Percentiles rank a stretch among this genome's conserved stretches.
phyloP scores from a whole-genome alignment of 2,329 filamentous ascomycete species.

The Didymella keratinophila region DNA sequence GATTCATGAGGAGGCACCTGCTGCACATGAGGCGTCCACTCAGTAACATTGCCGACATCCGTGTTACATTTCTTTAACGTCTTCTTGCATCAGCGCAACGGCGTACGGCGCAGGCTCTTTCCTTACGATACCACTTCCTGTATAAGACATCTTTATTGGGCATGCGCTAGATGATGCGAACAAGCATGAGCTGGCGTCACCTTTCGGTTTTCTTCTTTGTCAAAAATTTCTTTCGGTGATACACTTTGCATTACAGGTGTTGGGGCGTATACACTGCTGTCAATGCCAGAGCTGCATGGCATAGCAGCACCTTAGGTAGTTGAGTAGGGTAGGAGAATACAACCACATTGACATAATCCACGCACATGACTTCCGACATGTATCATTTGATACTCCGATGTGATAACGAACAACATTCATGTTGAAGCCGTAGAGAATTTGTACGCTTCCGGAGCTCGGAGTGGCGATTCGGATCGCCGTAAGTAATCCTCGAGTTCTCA shows the following conservation, averaged over 20 bases:
- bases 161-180: neutral
- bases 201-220: neutral
- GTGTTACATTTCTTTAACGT: neutral
- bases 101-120: constrained; percentile 4
- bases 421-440: neutral
- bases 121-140: constrained; percentile 19
- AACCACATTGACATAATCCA: neutral
- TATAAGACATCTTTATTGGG: constrained; percentile 8
- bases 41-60: neutral
- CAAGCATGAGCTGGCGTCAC: constrained; percentile 2
- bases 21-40: constrained; percentile 3
- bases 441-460: constrained; percentile 13
- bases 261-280: neutral
- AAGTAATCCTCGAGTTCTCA: constrained; percentile 12
- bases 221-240: neutral
- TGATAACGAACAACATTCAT: too few relatives aligned
- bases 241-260: constrained; percentile 10
- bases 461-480: constrained; percentile 14
- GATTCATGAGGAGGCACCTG: neutral
- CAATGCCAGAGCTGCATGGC: neutral
- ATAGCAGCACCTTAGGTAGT: neutral
- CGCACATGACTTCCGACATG: too few relatives aligned
- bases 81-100: constrained; percentile 9
- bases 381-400: too few relatives aligned
- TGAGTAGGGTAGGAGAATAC: neutral